A percentile compares a stretch with the other conserved stretches of the same genome.
Conservation (phyloP, 352 stramenopile species). For the Halophytophthora polymorphica region DNA sequence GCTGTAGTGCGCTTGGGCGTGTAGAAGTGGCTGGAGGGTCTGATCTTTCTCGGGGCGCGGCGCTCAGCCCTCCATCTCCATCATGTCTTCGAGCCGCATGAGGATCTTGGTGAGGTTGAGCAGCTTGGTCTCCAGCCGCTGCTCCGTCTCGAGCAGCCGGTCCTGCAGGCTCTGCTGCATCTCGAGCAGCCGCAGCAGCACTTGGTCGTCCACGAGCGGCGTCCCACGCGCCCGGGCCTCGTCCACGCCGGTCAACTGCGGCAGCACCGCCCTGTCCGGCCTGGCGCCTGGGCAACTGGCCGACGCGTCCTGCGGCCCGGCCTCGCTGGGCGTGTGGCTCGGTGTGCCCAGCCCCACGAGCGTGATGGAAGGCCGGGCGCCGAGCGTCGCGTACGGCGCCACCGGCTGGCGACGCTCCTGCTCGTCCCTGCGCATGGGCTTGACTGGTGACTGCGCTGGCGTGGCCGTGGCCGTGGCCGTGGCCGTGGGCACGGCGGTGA, state of each 20-base stretch:
- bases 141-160: conserved; percentile 55
- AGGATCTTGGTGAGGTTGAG: conserved; percentile 70
- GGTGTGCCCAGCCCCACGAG: background rate
- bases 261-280: too few species aligned
- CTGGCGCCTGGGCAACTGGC: conserved; percentile 11
- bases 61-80: conserved; percentile 48
- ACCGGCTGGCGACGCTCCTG: background rate
- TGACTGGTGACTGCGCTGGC: conserved; percentile 20
- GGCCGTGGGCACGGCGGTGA: background rate
- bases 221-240: too few species aligned
- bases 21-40: too few species aligned
- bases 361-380: background rate
- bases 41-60: too few species aligned
- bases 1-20: too few species aligned
- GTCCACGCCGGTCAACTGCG: too few species aligned
- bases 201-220: conserved; percentile 35
- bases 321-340: background rate
- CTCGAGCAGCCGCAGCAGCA: conserved; percentile 45
- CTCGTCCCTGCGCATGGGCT: conserved; percentile 13
- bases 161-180: conserved; percentile 64
- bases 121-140: conserved; percentile 64
- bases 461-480: conserved; percentile 3
- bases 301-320: conserved; percentile 1
- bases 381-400: background rate
- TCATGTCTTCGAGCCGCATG: conserved; percentile 52